Base-by-base conservation (phyloP, 1,284 basidiomycete genomes). In the Sparassis latifolia region DNA sequence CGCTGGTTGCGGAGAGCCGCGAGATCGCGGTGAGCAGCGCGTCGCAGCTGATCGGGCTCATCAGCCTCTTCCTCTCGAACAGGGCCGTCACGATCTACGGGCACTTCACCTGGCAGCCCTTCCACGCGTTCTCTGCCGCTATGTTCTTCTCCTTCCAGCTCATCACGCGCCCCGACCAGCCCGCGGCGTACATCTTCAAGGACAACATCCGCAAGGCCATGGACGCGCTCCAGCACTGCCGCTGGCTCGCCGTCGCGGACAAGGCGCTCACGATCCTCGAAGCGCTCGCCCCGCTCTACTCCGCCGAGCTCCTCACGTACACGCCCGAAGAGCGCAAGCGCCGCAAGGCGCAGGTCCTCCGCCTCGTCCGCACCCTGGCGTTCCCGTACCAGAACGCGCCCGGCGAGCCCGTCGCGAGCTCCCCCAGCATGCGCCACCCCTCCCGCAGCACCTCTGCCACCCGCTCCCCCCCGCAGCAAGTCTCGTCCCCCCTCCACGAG, bases 141-240 rank as follows among this genome's bases (percentile, higher is more conserved):
- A 89, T 90, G 84, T 89, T 89, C 69, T 89, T 89, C 75, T 86
- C 84, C 20, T 89, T 89, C 70, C 86, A 89, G 62, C 75, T 89
- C 39, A 84, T 89, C 59, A 78, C 81, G 45, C 81, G 85, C 59
- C 84, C 87, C 44, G 83, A 86, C 51, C 86, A 89, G 58, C 82
- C 83, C 44, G 85, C 83, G 28, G 86, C 83, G 42, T 76, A 75
- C 28, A 70, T 86, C 38, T 86, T 88, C 70, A 82, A 86, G 33
- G 75, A 77, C 45, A 85, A 84, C 58, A 84, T 90, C 58, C 76
- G 76, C 58, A 85, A 85, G 64, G 81, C 83, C 5, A 74, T 84
- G 51, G 64, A 70, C 10, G 80, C 80, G 9, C 72, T 89, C 20
- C 82, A 86, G 54, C 77, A 80, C 55, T 78, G 74, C 56, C 74